These are phyloP conservation scores for Coemansia sp. DNA, from an alignment of 192 early-diverging fungal genomes.

Conservation along the genomic window DNA sequence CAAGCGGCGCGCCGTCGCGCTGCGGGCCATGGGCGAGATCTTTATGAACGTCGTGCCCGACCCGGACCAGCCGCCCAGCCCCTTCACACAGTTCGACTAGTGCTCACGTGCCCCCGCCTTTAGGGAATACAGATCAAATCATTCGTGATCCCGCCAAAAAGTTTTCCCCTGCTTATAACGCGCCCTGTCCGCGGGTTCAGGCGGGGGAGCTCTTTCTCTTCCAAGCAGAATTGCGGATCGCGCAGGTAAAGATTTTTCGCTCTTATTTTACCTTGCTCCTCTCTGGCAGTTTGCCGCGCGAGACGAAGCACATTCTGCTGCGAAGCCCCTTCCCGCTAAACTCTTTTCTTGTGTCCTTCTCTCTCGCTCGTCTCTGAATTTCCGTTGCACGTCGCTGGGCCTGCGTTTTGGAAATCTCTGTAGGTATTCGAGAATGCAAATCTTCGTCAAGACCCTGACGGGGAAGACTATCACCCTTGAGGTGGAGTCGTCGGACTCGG, in stretches of 20 bases:
- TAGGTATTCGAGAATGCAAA: conserved; percentile 51
- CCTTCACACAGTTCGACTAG: conserved; percentile 21
- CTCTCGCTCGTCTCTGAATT: background rate
- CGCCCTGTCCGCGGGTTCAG: conserved; percentile 1
- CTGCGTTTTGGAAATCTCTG: background rate
- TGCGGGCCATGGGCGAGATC: conserved; percentile 80
- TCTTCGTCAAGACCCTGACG: conserved; percentile 83
- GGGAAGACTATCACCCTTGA: conserved; percentile 83
- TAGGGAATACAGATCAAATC: conserved; percentile 6
- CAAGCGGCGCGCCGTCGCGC: conserved; percentile 67
- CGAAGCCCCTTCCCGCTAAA: conserved; percentile 14
- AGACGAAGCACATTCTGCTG: conserved; percentile 46
- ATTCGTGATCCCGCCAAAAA: conserved; percentile 1
- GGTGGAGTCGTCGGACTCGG: conserved; percentile 81
- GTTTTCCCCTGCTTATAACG: conserved; percentile 8
- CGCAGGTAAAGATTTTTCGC: conserved; percentile 43
- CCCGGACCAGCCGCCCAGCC: conserved; percentile 39
- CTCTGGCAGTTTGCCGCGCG: conserved; percentile 14
- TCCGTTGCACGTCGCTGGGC: background rate
- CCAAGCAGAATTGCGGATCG: conserved; percentile 51
- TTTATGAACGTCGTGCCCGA: conserved; percentile 69
- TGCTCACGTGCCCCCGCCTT: background rate
- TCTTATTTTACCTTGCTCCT: conserved; percentile 1
- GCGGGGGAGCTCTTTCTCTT: conserved; percentile 31
- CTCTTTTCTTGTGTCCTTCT: background rate